Evolutionary conservation across 2,329 filamentous ascomycete genomes (phyloP), one percentile per base, ranked within the genome.

Genomic region (Tolypocladium paradoxum): DNA sequence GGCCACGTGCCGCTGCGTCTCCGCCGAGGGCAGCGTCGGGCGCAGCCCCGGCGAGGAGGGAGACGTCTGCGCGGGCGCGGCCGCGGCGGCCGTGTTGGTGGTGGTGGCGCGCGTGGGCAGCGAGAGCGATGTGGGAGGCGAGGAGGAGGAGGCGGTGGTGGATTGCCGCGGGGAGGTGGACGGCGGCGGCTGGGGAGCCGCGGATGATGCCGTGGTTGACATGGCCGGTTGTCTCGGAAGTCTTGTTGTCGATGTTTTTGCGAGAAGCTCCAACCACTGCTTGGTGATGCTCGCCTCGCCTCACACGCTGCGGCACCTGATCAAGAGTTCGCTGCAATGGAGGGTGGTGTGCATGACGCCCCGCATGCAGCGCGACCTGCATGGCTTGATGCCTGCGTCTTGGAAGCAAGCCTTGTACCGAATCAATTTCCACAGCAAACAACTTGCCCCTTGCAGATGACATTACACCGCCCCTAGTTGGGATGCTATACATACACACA

Each of bases 1-100:
- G 49, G 74, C 67, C 22, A 83, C 73, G 62, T 77, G 73, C 7
- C 70, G 70, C 62, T 74, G 70, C 50, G 74, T 69, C 50, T 71
- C 66, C 48, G 68, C 61, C 3, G 73, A 69, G 2, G 73, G 73
- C 12, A 75, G 68, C 49, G 67, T 70, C 4, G 68, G 64, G 47
- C 69, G 66, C 14, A 67, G 64, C 7, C 57, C 57, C 7, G 60
- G 57, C 47, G 60, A 52, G 11, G 57, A 54, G 1, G 57, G 35
- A 51, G 60, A 46, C 53, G 53, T 0, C 49, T 43, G 51, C 45
- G 12, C 43, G 6, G 22, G 48, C n/a, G 46, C 7, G 24, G 48
- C 14, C n/a, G 49, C 14, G 38, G 35, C 29, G 47, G 27, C 31
- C 22, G 31, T 49, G 33, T 24, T 36, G 47, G 31, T 37, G 34